Evolutionary conservation across 129 eudicot species (phyloP), one percentile per base, ranked within the genome.

Genomic region (Flaveria robusta): DNA sequence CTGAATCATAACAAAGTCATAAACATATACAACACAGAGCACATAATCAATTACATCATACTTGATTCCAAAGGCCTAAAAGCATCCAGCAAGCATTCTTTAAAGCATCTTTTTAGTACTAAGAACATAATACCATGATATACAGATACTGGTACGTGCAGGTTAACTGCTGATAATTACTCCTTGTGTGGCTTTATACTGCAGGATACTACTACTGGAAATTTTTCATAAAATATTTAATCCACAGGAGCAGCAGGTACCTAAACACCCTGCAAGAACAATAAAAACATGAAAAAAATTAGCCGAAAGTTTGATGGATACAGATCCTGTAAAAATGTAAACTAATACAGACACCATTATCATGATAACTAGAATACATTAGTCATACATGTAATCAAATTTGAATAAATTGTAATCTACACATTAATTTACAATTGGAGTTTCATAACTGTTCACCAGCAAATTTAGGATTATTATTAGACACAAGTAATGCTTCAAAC

Each of bases 111-210:
- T 26, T 59, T 20, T 58, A 42, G 42, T 43, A 63, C 20, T 68
- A 68, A 77, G 67, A 68, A 68, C 47, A 41, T 43, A 77, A 68
- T 66, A 77, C 27, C 66, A 24, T 3, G n/a, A 47, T 68, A 34
- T 64, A 49, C 12, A 34, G 39, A 3, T 65, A 47, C 13, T 43
- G 49, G 24, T 70, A 69, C 60, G 69, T 24, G 68, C 58, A 69
- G 43, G 14, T 68, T 76, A 71, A 71, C 77, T 78, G 77, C 82
- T 79, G 82, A 79, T 71, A 39, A 51, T 49, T 42, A 59, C 70
- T 56, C 62, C 76, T 58, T 63, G 6, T 63, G 31, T 63, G 23
- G 68, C 22, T 63, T 69, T 22, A 56, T 22, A 64, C 26, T 43
- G 70, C 34, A 13, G 68, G 54, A 73, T 41, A 23, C 65, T 76